Evolutionary conservation across 2,329 filamentous ascomycete genomes (phyloP).

Genomic region (Fusarium sp.): DNA sequence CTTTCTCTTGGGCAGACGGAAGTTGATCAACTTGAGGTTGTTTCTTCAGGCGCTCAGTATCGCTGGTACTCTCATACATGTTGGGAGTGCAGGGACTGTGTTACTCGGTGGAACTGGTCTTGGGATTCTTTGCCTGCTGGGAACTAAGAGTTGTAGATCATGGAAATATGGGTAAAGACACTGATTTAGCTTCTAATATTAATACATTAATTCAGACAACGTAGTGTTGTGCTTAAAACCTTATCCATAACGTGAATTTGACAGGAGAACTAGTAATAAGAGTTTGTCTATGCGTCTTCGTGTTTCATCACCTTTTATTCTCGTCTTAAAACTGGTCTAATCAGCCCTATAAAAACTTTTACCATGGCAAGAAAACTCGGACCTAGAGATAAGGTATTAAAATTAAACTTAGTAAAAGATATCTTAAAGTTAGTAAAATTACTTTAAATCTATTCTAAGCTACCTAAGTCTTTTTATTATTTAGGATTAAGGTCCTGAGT

Average conservation of each 20-base stretch:
- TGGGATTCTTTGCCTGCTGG: background rate
- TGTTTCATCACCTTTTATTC: background rate
- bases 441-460: too few species aligned
- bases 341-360: too few species aligned
- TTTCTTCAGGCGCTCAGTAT: background rate
- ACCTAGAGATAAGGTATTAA: too few species aligned
- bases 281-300: background rate
- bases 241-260: fast-evolving
- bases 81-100: background rate
- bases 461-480: too few species aligned
- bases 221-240: fast-evolving
- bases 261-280: background rate
- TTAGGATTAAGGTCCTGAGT: too few species aligned
- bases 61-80: background rate
- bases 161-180: too few species aligned
- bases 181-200: background rate
- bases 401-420: too few species aligned
- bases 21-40: background rate
- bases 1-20: background rate
- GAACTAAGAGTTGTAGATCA: background rate
- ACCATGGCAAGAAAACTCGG: too few species aligned
- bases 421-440: too few species aligned
- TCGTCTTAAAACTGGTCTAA: too few species aligned
- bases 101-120: background rate
- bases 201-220: background rate